A percentile compares a stretch with the other conserved stretches of the same genome.
phyloP scores from a whole-genome alignment of 768 basidiomycete species.

The Amanita rimosa region DNA sequence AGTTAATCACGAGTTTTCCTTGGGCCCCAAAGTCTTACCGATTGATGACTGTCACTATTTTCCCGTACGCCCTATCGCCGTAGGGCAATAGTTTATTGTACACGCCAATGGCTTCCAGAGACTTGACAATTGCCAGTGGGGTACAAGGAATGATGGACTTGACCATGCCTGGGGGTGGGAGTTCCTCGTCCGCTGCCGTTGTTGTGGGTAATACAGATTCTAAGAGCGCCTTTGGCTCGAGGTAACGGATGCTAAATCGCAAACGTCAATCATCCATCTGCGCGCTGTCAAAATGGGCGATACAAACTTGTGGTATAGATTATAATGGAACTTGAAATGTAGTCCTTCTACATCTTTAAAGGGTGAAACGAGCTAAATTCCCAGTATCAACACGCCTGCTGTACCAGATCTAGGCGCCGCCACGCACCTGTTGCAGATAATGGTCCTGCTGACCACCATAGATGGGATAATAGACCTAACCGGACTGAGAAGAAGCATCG shows the following conservation, averaged over 20 bases:
- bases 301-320: conserved; percentile 86
- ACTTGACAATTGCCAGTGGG: conserved; percentile 93
- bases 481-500: conserved; percentile 1
- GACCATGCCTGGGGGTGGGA: conserved; percentile 74
- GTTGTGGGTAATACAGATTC: conserved; percentile 32
- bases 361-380: conserved; percentile 74
- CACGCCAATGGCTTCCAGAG: conserved; percentile 80
- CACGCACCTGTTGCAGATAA: conserved; percentile 90
- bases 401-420: conserved; percentile 5
- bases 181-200: conserved; percentile 33
- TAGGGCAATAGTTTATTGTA: conserved; percentile 90
- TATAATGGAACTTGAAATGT: conserved; percentile 92
- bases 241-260: conserved; percentile 67
- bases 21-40: conserved; percentile 32
- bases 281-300: neutral
- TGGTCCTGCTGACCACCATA: conserved; percentile 91
- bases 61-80: conserved; percentile 91
- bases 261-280: conserved; percentile 3
- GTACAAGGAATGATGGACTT: conserved; percentile 98
- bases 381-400: neutral
- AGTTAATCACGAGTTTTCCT: neutral
- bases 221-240: conserved; percentile 64
- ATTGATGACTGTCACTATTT: conserved; percentile 90
- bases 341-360: conserved; percentile 97
- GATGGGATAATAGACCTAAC: conserved; percentile 91